phyloP scores from a whole-genome alignment of 208 protist genomes.

The Histomonas meleagridis region DNA sequence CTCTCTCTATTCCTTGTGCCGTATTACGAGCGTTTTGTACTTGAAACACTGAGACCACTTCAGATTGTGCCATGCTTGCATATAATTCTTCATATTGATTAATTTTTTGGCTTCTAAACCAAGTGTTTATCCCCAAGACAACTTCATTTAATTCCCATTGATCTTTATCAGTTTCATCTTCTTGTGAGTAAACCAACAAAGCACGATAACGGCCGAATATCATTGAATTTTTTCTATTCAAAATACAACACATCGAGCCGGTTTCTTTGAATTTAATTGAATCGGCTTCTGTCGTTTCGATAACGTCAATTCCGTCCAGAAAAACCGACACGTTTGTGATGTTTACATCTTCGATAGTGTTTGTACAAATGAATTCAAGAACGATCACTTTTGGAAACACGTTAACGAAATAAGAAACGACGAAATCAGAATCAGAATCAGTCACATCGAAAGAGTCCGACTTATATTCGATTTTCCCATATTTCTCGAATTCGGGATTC shows the following conservation, averaged over 20 bases:
- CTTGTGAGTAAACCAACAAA: not conserved
- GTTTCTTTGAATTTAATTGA: not conserved
- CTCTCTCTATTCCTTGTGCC: not conserved
- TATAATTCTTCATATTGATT: not conserved
- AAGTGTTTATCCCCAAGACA: not conserved
- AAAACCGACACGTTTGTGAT: not conserved
- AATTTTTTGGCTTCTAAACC: not conserved
- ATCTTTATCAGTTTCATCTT: not conserved
- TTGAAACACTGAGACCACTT: not conserved
- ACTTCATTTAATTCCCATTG: not conserved
- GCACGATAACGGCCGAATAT: not conserved
- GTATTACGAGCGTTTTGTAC: not conserved
- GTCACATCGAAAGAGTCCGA: not conserved
- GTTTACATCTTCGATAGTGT: not conserved
- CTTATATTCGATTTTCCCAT: not conserved
- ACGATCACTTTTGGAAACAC: not conserved
- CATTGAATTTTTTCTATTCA: not conserved
- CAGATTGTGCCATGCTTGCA: not conserved
- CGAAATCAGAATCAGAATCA: not conserved
- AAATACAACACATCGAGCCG: not conserved
- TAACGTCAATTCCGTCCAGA: not conserved
- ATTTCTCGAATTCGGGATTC: not conserved
- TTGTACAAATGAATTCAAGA: not conserved
- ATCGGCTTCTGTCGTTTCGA: not conserved
- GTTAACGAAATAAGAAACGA: conserved; percentile 22